Evolutionary conservation across 1,284 basidiomycete species (phyloP), one percentile per base, ranked within the genome.

Genomic region (Ceratobasidium sp.): DNA sequence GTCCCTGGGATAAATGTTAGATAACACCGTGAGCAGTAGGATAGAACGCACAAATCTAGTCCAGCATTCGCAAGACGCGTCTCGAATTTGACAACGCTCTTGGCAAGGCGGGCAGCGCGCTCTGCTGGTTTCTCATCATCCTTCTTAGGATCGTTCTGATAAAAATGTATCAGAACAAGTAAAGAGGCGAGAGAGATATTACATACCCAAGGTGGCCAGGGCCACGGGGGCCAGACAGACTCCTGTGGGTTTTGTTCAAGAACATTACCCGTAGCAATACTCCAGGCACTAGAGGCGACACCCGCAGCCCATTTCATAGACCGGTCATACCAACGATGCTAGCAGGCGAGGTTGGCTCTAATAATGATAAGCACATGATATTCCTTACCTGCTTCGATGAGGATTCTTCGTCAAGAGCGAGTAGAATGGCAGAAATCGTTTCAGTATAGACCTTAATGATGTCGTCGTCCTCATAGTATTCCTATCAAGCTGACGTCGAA

Each of bases 401-500:
- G 42, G 80, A 73, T 46, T 89, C 82, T 17, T 81, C 86, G 20
- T 88, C 89, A n/a, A 96, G 85, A 7, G 89, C 87, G 10, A 88
- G 81, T 23, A 98, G 87, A 12, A 97, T 87, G 28, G 90, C 88
- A 80, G 91, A 88, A 33, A 97, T 86, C 20, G 95, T 91, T 59
- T 87, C 86, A 80, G 89, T 87, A 85, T 98, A 98, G 13, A 94
- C 85, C 33, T 90, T 88, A 28, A 91, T 84, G 64, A 95, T 90
- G 0, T 87, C 86, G 75, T 91, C 86, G 79, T 99, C 97, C 66
- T 93, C 89, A 84, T 96, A 99, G 84, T 99, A 98, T 86, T 97
- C 95, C 92, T 95, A 81, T 5, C 20, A 20, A 57, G 75, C 13
- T 42, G 12, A 20, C 12, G 54, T 79, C 48, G 59, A 48, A 28